phyloP scores from a whole-genome alignment of 208 protist species.

The Leishmania aethiopica region DNA sequence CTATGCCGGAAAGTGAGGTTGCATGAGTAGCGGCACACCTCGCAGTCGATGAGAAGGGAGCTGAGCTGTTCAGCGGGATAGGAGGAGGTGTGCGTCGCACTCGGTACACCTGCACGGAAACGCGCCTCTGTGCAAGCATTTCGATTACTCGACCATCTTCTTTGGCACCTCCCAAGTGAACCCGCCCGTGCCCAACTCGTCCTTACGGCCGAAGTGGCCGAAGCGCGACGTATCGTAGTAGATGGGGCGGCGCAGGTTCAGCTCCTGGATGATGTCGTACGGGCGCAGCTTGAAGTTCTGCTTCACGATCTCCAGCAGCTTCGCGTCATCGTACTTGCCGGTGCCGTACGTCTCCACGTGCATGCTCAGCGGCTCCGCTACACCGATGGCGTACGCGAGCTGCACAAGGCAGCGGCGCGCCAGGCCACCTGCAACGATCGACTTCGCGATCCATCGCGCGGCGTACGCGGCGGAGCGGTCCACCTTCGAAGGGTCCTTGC shows the following conservation, averaged over 20 bases:
- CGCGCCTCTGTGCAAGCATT: neutral
- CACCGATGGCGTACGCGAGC: conserved; percentile 99
- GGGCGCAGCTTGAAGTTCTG: conserved; percentile 99
- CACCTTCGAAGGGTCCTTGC: conserved; percentile 99
- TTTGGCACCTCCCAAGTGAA: conserved; percentile 99
- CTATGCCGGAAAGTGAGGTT: neutral
- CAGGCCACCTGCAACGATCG: conserved; percentile 95
- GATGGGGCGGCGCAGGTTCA: conserved; percentile 96
- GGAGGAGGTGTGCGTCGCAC: neutral
- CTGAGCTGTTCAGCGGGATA: neutral
- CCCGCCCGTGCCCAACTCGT: conserved; percentile 80
- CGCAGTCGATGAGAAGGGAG: neutral
- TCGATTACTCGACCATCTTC: conserved; percentile 82
- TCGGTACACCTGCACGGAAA: neutral
- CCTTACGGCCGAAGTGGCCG: conserved; percentile 99
- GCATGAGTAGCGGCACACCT: neutral
- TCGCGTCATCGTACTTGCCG: conserved; percentile 79
- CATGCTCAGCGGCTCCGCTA: conserved; percentile 97
- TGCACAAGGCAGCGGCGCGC: conserved; percentile 96
- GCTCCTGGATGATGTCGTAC: conserved; percentile 96
- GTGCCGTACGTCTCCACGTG: conserved; percentile 99
- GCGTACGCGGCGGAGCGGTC: conserved; percentile 99
- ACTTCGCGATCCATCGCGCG: conserved; percentile 99
- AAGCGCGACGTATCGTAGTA: conserved; percentile 98
- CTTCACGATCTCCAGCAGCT: conserved; percentile 90